Percentiles rank a stretch among this genome's conserved stretches.
phyloP scores from a whole-genome alignment of 352 stramenopile species.

The Phytophthora chlamydospora region DNA sequence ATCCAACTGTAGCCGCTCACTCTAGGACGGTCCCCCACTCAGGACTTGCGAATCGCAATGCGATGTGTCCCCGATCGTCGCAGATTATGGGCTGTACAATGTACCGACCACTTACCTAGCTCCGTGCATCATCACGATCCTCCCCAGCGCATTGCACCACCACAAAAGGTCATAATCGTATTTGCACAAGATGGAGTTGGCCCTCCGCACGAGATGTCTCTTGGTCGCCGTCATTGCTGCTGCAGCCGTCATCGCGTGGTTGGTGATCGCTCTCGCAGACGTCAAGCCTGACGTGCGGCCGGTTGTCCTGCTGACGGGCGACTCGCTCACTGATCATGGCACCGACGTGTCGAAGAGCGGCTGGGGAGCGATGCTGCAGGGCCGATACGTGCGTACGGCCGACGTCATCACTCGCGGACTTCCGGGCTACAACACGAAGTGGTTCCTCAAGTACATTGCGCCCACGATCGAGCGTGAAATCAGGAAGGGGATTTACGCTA shows the following conservation, averaged over 20 bases:
- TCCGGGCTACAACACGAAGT: conserved; percentile 53
- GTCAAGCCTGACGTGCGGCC: conserved; percentile 26
- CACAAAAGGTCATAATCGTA: conserved; percentile 26
- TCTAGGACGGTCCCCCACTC: too few species aligned
- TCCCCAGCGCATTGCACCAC: too few species aligned
- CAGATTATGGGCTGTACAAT: too few species aligned
- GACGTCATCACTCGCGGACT: conserved; percentile 51
- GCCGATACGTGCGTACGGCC: conserved; percentile 36
- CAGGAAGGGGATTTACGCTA: conserved; percentile 16
- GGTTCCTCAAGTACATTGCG: conserved; percentile 40
- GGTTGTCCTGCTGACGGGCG: conserved; percentile 36
- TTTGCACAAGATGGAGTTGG: conserved; percentile 12
- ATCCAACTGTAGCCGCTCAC: too few species aligned
- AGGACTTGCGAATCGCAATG: too few species aligned
- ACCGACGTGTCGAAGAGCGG: conserved; percentile 30
- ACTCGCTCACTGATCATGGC: conserved; percentile 49
- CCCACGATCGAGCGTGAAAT: conserved; percentile 26
- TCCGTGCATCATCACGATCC: too few species aligned
- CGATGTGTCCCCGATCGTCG: too few species aligned
- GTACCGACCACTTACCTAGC: too few species aligned
- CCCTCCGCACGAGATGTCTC: conserved; percentile 12
- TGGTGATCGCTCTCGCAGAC: conserved; percentile 25
- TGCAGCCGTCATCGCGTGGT: conserved; percentile 16
- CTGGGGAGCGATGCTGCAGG: conserved; percentile 38
- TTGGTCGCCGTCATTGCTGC: conserved; percentile 13